Evolutionary conservation across 2,329 filamentous ascomycete species (phyloP).

Genomic region (Diplodia mutila): DNA sequence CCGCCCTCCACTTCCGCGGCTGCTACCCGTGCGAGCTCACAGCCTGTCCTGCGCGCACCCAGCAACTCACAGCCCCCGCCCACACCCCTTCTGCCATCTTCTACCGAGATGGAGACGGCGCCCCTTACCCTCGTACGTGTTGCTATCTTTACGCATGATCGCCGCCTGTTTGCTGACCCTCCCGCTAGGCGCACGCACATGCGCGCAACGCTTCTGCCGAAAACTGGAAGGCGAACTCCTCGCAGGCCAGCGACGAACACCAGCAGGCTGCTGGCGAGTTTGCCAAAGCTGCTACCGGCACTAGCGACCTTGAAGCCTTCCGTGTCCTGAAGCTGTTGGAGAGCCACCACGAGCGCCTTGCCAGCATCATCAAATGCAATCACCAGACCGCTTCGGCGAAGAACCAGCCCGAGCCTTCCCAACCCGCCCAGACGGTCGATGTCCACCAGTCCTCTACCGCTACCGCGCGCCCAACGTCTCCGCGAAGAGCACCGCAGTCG

Average conservation of each 20-base stretch:
- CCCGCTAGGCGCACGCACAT: conserved; percentile 73
- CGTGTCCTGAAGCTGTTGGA: conserved; percentile 85
- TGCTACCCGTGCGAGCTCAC: conserved; percentile 9
- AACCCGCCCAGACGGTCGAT: conserved; percentile 18
- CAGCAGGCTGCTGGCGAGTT: conserved; percentile 87
- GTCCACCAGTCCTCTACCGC: conserved; percentile 12
- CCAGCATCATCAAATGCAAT: conserved; percentile 76
- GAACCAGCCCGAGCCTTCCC: conserved; percentile 16
- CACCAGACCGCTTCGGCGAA: conserved; percentile 35
- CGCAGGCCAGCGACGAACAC: conserved; percentile 84
- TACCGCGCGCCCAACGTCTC: conserved; percentile 7
- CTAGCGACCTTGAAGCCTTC: conserved; percentile 69
- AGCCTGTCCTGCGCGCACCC: background rate
- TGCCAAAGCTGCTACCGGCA: conserved; percentile 75
- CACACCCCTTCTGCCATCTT: background rate
- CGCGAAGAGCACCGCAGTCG: conserved; percentile 30
- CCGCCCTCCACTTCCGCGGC: conserved; percentile 7
- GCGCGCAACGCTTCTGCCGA: conserved; percentile 81
- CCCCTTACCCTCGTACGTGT: conserved; percentile 60
- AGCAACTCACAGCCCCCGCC: background rate
- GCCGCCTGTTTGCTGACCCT: conserved; percentile 19
- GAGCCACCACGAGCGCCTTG: conserved; percentile 82
- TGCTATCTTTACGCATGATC: conserved; percentile 40
- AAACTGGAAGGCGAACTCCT: conserved; percentile 69
- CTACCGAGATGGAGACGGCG: conserved; percentile 66